phyloP scores from a whole-genome alignment of 1,284 basidiomycete genomes.

The Singerocomus rubriflavus region DNA sequence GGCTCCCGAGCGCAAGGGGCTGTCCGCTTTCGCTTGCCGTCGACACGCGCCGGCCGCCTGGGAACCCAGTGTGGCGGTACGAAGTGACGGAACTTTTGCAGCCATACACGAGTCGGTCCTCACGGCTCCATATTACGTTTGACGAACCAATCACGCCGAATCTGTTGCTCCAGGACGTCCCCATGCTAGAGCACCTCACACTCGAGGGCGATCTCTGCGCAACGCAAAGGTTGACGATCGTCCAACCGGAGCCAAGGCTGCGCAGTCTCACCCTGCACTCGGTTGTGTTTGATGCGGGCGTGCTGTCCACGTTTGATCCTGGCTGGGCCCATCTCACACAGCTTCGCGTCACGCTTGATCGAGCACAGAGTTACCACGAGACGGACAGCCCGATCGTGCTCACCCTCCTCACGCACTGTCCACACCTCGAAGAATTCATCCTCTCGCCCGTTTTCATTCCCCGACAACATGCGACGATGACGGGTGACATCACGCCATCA shows the following conservation, averaged over 20 bases:
- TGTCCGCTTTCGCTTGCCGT: constrained; percentile 22
- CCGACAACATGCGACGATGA: neutral
- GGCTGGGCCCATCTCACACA: constrained; percentile 18
- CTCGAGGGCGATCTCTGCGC: constrained; percentile 16
- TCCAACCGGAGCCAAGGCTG: constrained; percentile 8
- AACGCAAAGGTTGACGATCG: constrained; percentile 4
- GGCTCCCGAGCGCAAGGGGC: constrained; percentile 15
- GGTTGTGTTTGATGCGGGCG: neutral
- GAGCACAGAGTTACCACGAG: neutral
- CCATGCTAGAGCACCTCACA: constrained; percentile 20
- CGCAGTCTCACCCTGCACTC: constrained; percentile 12
- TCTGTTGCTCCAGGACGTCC: constrained; percentile 18
- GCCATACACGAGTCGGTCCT: constrained; percentile 16
- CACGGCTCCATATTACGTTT: constrained; percentile 15
- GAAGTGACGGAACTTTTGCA: constrained; percentile 25
- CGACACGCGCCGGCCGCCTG: constrained; percentile 14
- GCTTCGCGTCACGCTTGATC: constrained; percentile 7
- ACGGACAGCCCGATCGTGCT: constrained; percentile 3
- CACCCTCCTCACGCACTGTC: constrained; percentile 18
- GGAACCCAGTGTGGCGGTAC: constrained; percentile 22
- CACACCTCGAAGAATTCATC: constrained; percentile 13
- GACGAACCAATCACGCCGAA: constrained; percentile 16
- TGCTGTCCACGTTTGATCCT: constrained; percentile 12
- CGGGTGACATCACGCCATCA: no score
- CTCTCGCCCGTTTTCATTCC: constrained; percentile 16